Evolutionary conservation across 805 yeast species (phyloP).

Genomic region (Debaryomyces maramus): DNA sequence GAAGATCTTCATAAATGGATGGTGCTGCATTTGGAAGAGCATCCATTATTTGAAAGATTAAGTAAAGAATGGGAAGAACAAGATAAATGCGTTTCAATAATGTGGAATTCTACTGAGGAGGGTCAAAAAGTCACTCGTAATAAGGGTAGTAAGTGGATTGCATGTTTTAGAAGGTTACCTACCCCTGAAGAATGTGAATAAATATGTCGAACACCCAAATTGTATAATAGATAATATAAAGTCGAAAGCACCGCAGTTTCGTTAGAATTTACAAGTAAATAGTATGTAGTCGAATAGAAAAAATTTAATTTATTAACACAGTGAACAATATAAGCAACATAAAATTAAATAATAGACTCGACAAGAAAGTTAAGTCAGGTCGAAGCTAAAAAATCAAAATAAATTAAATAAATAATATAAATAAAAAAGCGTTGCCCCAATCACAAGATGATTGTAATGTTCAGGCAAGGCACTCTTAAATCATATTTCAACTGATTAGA

Average conservation of each 20-base stretch:
- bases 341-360: not conserved
- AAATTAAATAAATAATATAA: not conserved
- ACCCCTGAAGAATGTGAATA: conserved; percentile 44
- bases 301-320: not conserved
- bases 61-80: conserved; percentile 72
- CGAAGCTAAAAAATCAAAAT: not conserved
- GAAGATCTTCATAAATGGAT: conserved; percentile 93
- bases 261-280: too few relatives aligned
- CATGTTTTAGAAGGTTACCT: conserved; percentile 79
- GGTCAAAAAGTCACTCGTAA: conserved; percentile 95
- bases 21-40: conserved; percentile 87
- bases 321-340: not conserved
- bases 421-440: too few relatives aligned
- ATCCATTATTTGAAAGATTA: conserved; percentile 86
- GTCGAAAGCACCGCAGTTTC: too few relatives aligned
- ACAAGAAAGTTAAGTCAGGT: too few relatives aligned
- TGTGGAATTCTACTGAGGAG: conserved; percentile 95
- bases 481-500: conserved; percentile 6
- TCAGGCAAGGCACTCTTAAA: too few relatives aligned
- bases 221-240: not conserved
- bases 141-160: conserved; percentile 81
- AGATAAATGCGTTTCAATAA: conserved; percentile 81
- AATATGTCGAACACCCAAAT: not conserved
- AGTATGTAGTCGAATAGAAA: too few relatives aligned
- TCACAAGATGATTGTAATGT: too few relatives aligned